Conservation (phyloP, 1,284 basidiomycete species). For the Papiliotrema fonsecae region DNA sequence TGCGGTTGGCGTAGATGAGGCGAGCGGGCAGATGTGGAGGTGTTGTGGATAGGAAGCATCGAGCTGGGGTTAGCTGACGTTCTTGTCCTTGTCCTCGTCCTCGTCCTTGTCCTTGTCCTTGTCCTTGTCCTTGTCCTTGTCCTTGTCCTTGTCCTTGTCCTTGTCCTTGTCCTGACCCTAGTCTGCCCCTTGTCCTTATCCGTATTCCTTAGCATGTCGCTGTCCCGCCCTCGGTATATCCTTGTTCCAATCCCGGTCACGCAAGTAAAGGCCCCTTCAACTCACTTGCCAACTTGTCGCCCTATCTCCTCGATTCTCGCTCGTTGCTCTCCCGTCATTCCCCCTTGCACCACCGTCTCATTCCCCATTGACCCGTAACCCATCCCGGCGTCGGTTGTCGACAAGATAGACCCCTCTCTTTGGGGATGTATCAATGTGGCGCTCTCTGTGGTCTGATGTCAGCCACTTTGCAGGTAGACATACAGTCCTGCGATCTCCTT, state of each 20-base stretch:
- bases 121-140: not conserved
- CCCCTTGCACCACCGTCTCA: constrained; percentile 2
- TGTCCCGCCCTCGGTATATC: not conserved
- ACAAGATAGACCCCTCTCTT: constrained; percentile 10
- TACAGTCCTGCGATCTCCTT: no score
- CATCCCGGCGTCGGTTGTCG: no score
- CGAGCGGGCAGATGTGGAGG: not conserved
- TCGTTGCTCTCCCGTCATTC: constrained; percentile 12
- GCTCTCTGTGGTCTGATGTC: constrained; percentile 4
- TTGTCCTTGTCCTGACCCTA: not conserved
- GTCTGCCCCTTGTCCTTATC: not conserved
- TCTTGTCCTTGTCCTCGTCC: not conserved
- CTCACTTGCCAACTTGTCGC: constrained; percentile 11
- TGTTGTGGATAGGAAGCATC: constrained; percentile 1
- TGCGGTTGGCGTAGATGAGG: not conserved
- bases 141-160: not conserved
- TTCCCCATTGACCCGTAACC: not conserved
- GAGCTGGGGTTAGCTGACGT: not conserved
- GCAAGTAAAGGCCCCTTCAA: no score
- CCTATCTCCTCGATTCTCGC: constrained; percentile 13
- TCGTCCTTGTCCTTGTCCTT: not conserved
- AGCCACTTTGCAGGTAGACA: not conserved
- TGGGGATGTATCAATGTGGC: constrained; percentile 6
- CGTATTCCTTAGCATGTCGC: not conserved
- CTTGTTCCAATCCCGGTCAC: not conserved